These are phyloP conservation scores for Akanthomyces lecanii DNA, from an alignment of 2,329 filamentous ascomycete genomes.

Conservation along the genomic window DNA sequence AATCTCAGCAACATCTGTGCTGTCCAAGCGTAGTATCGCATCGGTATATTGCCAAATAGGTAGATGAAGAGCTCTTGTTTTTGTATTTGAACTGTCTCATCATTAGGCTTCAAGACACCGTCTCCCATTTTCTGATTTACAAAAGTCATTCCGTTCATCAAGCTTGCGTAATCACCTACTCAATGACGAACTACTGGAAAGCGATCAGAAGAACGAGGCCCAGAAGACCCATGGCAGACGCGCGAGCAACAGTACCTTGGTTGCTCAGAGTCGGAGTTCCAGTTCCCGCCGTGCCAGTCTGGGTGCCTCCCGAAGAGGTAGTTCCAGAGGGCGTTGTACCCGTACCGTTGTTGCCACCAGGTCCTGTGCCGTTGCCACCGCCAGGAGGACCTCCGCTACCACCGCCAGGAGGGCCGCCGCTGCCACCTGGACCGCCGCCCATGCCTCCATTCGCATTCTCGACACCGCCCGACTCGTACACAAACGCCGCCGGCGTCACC, in stretches of 20 bases:
- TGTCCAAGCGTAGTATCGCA: no score
- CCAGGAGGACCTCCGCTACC: background rate
- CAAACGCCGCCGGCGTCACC: slow-evolving; percentile 30
- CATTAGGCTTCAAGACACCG: no score
- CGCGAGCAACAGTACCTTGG: background rate
- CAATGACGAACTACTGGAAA: background rate
- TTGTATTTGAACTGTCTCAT: no score
- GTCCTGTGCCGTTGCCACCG: background rate
- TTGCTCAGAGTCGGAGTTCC: background rate
- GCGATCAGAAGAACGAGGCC: background rate
- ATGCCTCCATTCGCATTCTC: slow-evolving; percentile 24
- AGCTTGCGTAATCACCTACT: no score
- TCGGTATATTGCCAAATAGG: no score
- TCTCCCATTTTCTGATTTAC: no score
- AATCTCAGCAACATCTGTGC: no score
- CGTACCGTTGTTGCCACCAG: background rate
- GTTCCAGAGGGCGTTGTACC: background rate
- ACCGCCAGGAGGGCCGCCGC: slow-evolving; percentile 11
- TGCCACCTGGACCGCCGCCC: slow-evolving; percentile 17
- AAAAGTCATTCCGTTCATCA: no score
- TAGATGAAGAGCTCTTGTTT: no score
- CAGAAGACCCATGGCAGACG: background rate
- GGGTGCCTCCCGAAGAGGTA: background rate
- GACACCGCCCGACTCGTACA: slow-evolving; percentile 31
- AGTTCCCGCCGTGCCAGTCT: background rate